These are phyloP conservation scores for Citrus unshiu DNA, from an alignment of 345 rosid genomes.

Conservation along the genomic window DNA sequence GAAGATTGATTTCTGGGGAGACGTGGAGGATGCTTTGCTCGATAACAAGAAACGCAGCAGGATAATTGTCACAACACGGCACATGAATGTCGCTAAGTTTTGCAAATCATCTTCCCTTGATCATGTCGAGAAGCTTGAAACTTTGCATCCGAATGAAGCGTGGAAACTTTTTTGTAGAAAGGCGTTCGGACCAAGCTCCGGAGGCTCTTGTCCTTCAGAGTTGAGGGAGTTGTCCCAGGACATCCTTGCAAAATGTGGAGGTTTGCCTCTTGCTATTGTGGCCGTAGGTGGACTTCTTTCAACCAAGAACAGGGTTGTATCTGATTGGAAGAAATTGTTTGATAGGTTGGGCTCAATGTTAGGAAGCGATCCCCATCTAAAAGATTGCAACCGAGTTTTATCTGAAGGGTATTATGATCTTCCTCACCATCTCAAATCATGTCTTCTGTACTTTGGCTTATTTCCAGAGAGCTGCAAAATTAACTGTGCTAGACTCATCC, in stretches of 20 bases:
- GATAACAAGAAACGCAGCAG: constrained; percentile 12
- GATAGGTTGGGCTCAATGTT: no score
- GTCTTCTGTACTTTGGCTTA: no score
- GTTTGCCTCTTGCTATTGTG: no score
- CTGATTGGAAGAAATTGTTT: no score
- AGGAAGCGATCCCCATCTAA: neutral
- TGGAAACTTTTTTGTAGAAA: neutral
- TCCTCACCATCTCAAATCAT: constrained; percentile 9
- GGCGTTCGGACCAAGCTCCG: no score
- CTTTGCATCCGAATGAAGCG: neutral
- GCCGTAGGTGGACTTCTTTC: no score
- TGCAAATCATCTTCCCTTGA: neutral
- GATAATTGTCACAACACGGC: constrained; percentile 15
- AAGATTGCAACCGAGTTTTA: constrained; percentile 1
- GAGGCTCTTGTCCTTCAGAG: no score
- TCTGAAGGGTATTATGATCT: neutral
- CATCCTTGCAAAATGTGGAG: no score
- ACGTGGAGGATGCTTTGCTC: constrained; percentile 10
- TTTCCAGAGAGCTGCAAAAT: no score
- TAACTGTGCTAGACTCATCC: no score
- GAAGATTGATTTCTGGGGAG: constrained; percentile 15
- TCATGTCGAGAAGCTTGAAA: neutral
- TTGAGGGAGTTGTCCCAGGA: no score
- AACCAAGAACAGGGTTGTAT: no score
- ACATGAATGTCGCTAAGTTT: neutral